Base-by-base conservation (phyloP, 1,139 yeast genomes). In the Petasospora rhodanensis region DNA sequence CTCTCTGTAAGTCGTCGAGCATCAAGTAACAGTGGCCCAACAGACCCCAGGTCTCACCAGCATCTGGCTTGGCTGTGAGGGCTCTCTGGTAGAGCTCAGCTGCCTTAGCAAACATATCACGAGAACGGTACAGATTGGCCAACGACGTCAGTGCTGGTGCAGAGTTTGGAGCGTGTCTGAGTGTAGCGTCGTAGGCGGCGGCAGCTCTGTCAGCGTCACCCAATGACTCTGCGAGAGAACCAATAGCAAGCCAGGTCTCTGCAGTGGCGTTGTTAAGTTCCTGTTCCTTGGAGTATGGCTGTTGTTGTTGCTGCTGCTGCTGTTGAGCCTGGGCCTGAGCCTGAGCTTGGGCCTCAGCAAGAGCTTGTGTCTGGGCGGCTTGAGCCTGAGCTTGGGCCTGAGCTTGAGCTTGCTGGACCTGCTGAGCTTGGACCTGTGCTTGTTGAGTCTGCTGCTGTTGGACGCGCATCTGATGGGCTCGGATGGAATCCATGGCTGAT, bases 21-120 rank as follows among this genome's bases (percentile, higher is more conserved):
- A 91, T 91, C 49, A 91, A 66, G 55, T 87, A 93, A 62, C 98
- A 93, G 61, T 91, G 98, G 31, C 98, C 97, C 46, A 91, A 66
- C 17, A 93, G 73, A 1, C 97, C 97, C 98, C 98, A 91, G 25
- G 94, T 85, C 52, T 89, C 97, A 39, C 97, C 96, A 47, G 86
- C 81, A 56, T 84, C 91, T 14, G 89, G 93, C 50, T 80, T 79
- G 40, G 83, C 72, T 40, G 81, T 74, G 41, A 91, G 64, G 3
- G 95, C 94, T 47, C 86, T 76, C 59, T 89, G 94, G 59, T 86
- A 91, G 44, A 85, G 73, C 57, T 89, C 97, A 10, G 95, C 94
- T 4, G 97, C 97, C 57, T 86, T 84, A 48, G 84, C 82, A 54
- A 86, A 91, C 57, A 84, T 83, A 57, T 91, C 97, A 45, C 89